phyloP scores from a whole-genome alignment of 371 early-diverging fungal species.

The Lichtheimia ornata region DNA sequence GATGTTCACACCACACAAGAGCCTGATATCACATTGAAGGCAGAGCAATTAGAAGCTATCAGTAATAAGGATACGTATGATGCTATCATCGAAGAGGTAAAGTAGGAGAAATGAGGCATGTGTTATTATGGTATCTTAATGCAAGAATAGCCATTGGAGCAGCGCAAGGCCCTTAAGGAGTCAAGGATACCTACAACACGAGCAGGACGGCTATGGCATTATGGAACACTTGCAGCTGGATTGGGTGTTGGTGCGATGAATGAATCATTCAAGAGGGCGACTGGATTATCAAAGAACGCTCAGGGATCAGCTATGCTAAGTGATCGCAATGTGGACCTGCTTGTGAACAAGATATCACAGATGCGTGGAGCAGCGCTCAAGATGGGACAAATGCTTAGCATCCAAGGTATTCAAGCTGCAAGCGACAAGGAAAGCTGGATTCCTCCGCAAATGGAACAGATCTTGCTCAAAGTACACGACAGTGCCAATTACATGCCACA shows the following conservation, averaged over 20 bases:
- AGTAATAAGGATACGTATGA: constrained; percentile 10
- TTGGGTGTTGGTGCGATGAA: constrained; percentile 76
- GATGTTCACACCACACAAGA: not conserved
- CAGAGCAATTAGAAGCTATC: constrained; percentile 10
- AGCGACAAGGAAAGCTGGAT: constrained; percentile 50
- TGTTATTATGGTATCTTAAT: not conserved
- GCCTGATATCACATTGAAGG: not conserved
- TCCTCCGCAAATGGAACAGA: constrained; percentile 80
- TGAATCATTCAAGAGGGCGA: constrained; percentile 70
- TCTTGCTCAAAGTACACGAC: constrained; percentile 88
- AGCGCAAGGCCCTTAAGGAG: constrained; percentile 40
- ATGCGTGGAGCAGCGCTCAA: constrained; percentile 98
- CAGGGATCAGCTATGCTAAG: constrained; percentile 66
- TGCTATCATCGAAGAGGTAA: constrained; percentile 10
- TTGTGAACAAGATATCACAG: constrained; percentile 84
- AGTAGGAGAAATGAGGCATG: not conserved
- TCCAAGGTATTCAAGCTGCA: constrained; percentile 73
- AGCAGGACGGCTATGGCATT: constrained; percentile 65
- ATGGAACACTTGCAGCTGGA: constrained; percentile 73
- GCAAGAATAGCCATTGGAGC: constrained; percentile 8
- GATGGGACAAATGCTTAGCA: constrained; percentile 96
- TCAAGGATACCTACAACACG: constrained; percentile 70
- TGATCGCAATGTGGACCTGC: constrained; percentile 82
- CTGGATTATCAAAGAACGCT: constrained; percentile 48
- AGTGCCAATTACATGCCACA: constrained; percentile 96